Evolutionary conservation across 2,329 filamentous ascomycete species (phyloP).

Genomic region (Ascosphaera aggregata): DNA sequence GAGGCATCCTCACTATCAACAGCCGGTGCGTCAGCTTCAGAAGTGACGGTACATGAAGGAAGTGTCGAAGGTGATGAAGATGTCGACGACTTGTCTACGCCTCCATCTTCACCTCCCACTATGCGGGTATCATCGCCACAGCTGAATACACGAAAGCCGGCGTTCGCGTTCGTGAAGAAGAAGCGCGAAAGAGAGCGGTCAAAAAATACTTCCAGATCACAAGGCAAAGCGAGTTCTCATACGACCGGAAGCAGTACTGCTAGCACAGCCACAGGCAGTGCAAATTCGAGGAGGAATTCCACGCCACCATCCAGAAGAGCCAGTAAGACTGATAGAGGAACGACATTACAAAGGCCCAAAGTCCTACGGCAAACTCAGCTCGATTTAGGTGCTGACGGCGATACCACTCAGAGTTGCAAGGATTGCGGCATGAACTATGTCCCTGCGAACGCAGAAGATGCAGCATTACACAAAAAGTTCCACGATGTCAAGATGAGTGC

Average conservation of each 20-base stretch:
- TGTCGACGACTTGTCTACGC: conserved; percentile 20
- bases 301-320: background rate
- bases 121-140: conserved; percentile 19
- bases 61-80: conserved; percentile 17
- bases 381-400: conserved; percentile 30
- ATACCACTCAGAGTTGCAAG: conserved; percentile 27
- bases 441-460: conserved; percentile 36
- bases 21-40: background rate
- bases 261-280: background rate
- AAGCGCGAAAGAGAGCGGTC: conserved; percentile 13
- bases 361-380: conserved; percentile 35
- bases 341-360: background rate
- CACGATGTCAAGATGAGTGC: conserved; percentile 31
- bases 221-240: conserved; percentile 3
- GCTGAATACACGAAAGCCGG: conserved; percentile 22
- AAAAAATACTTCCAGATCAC: conserved; percentile 10
- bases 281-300: background rate
- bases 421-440: conserved; percentile 44
- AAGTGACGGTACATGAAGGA: conserved; percentile 4
- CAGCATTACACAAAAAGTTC: conserved; percentile 38
- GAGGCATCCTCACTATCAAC: background rate
- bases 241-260: conserved; percentile 7
- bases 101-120: conserved; percentile 28
- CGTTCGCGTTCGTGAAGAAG: conserved; percentile 27
- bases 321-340: background rate